Evolutionary conservation across 2,329 filamentous ascomycete species (phyloP).

Genomic region (Colletotrichum sp.): DNA sequence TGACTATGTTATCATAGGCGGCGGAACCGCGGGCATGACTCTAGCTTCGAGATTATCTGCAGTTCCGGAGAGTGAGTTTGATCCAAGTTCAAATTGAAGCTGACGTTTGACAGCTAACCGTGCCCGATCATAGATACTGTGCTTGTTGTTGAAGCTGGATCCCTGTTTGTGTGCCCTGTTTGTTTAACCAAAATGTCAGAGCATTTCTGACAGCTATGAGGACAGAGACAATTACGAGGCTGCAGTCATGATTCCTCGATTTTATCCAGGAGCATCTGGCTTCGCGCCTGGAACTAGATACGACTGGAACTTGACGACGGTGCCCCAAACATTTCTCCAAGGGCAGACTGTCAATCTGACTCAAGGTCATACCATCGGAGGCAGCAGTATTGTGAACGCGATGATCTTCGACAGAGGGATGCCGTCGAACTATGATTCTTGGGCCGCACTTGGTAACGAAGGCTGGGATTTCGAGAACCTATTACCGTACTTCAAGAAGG

Average conservation of each 20-base stretch:
- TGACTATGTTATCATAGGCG: slow-evolving; percentile 36
- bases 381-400: slow-evolving; percentile 49
- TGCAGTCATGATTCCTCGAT: slow-evolving; percentile 8
- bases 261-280: slow-evolving; percentile 14
- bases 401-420: slow-evolving; percentile 37
- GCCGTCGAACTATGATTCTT: slow-evolving; percentile 35
- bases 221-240: slow-evolving; percentile 8
- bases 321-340: slow-evolving; percentile 39
- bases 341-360: slow-evolving; percentile 39
- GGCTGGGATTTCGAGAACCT: slow-evolving; percentile 42
- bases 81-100: not conserved
- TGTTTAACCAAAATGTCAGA: not conserved
- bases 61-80: not conserved
- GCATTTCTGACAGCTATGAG: not conserved
- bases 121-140: slow-evolving; percentile 1
- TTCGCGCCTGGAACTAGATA: slow-evolving; percentile 25
- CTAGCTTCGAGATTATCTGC: slow-evolving; percentile 32
- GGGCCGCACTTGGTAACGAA: slow-evolving; percentile 34
- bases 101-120: not conserved
- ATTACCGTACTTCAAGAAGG: slow-evolving; percentile 32
- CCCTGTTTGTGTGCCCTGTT: slow-evolving; percentile 4
- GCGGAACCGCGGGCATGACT: slow-evolving; percentile 35
- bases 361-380: slow-evolving; percentile 49
- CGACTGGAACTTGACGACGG: slow-evolving; percentile 45
- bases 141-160: slow-evolving; percentile 22